Conservation (phyloP, 257 asterid genomes). For the Scutellaria barbata region DNA sequence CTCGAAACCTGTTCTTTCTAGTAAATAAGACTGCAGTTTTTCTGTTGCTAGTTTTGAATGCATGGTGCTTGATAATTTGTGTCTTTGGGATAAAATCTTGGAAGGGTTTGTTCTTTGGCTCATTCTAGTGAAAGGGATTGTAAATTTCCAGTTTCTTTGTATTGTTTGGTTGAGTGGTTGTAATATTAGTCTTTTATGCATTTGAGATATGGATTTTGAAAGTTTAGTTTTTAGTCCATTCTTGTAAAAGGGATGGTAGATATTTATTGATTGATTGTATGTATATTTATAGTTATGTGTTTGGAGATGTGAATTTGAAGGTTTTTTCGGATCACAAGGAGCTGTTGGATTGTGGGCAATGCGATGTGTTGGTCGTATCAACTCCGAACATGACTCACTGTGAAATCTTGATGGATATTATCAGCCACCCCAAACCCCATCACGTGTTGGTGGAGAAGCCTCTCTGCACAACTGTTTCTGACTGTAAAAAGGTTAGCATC, state of each 20-base stretch:
- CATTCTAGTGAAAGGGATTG: neutral
- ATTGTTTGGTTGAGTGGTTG: neutral
- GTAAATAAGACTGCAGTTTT: neutral
- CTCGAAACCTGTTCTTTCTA: neutral
- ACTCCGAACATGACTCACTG: slow-evolving; percentile 95
- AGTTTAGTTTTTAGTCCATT: slow-evolving; percentile 17
- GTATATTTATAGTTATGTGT: neutral
- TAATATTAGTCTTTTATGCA: neutral
- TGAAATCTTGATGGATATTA: slow-evolving; percentile 84
- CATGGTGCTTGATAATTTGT: neutral
- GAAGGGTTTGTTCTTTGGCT: slow-evolving; percentile 34
- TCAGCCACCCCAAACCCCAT: slow-evolving; percentile 68
- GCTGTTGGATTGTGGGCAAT: slow-evolving; percentile 71
- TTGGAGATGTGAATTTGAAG: slow-evolving; percentile 42
- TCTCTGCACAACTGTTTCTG: slow-evolving; percentile 79
- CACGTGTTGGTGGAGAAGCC: slow-evolving; percentile 98
- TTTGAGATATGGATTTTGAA: slow-evolving; percentile 26
- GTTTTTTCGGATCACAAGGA: slow-evolving; percentile 70
- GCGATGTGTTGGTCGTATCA: slow-evolving; percentile 81
- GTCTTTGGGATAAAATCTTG: neutral
- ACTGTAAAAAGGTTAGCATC: slow-evolving; percentile 76
- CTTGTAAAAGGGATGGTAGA: neutral
- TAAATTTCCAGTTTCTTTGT: neutral
- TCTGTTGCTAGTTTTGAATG: neutral
- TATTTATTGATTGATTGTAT: neutral